Evolutionary conservation across 1,139 yeast genomes (phyloP).

Genomic region (Blastobotrys aristatus): DNA sequence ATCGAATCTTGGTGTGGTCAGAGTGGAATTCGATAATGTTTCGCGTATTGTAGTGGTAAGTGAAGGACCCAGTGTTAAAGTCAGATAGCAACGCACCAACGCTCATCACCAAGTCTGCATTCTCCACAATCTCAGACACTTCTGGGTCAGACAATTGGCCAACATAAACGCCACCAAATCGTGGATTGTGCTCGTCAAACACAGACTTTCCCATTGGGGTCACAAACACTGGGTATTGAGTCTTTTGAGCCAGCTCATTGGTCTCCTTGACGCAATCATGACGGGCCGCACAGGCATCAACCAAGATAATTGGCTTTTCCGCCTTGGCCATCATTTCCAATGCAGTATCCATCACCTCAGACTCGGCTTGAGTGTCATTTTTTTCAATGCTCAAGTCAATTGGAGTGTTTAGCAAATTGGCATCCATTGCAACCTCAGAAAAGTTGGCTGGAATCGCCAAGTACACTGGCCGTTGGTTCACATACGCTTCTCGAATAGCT

Average conservation of each 20-base stretch:
- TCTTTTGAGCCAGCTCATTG: conserved; percentile 53
- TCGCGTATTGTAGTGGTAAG: conserved; percentile 73
- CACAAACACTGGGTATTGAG: conserved; percentile 78
- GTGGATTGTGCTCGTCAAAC: conserved; percentile 65
- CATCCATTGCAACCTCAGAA: conserved; percentile 59
- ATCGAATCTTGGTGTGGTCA: conserved; percentile 73
- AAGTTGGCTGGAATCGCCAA: conserved; percentile 79
- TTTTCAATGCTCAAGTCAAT: conserved; percentile 57
- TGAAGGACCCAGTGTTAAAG: conserved; percentile 86
- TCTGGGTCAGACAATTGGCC: conserved; percentile 75
- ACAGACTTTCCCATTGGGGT: conserved; percentile 91
- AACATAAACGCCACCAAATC: conserved; percentile 84
- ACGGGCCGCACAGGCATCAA: conserved; percentile 84
- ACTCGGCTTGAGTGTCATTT: conserved; percentile 66
- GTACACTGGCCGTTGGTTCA: conserved; percentile 77
- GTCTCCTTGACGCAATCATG: conserved; percentile 65
- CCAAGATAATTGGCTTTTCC: conserved; percentile 65
- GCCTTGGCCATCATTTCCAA: conserved; percentile 51
- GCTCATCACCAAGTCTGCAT: conserved; percentile 69
- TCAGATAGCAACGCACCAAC: conserved; percentile 82
- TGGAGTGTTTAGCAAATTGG: conserved; percentile 53
- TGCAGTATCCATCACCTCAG: conserved; percentile 61
- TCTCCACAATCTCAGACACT: conserved; percentile 70
- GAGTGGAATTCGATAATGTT: conserved; percentile 86
- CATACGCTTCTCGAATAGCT: conserved; percentile 66